Percentiles rank a stretch among this genome's conserved stretches.
These are phyloP conservation scores for Chionographis japonica DNA, from an alignment of 106 monocot genomes.

Conservation along the genomic window DNA sequence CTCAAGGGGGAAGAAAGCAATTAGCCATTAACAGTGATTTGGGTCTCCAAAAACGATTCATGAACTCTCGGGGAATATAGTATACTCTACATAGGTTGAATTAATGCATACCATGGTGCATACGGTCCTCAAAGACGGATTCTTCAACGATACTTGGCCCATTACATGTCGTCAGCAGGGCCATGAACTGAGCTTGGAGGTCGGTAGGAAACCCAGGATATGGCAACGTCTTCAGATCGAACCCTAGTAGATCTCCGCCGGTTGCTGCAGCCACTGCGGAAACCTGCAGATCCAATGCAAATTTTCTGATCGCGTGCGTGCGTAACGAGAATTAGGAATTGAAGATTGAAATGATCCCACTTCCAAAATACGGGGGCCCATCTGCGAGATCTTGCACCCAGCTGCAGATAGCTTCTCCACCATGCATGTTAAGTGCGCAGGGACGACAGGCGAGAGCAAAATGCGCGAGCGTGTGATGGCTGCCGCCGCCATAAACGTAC, in stretches of 20 bases:
- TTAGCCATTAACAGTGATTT: too few species aligned
- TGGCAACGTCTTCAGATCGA: slow-evolving; percentile 39
- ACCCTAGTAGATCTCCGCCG: slow-evolving; percentile 28
- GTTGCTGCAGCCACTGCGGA: slow-evolving; percentile 18
- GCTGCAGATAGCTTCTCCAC: slow-evolving; percentile 32
- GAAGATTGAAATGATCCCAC: slow-evolving; percentile 9
- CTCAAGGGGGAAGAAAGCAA: background rate
- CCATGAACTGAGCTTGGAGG: slow-evolving; percentile 54
- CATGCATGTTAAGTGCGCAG: slow-evolving; percentile 22
- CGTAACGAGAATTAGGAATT: background rate
- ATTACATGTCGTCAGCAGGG: slow-evolving; percentile 40
- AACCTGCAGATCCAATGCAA: slow-evolving; percentile 11
- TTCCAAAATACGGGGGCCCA: slow-evolving; percentile 16
- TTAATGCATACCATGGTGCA: slow-evolving; percentile 46
- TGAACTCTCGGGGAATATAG: too few species aligned
- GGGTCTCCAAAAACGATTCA: too few species aligned
- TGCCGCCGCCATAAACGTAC: slow-evolving; percentile 54
- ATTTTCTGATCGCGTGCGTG: background rate
- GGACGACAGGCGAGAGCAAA: slow-evolving; percentile 43
- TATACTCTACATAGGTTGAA: background rate
- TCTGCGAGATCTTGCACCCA: slow-evolving; percentile 44
- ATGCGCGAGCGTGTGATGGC: slow-evolving; percentile 47
- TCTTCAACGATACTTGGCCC: slow-evolving; percentile 43
- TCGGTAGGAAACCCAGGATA: slow-evolving; percentile 56
- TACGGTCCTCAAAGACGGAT: slow-evolving; percentile 48